These are phyloP conservation scores for Monosporascus sp. DNA, from an alignment of 2,329 filamentous ascomycete species.

Conservation along the genomic window DNA sequence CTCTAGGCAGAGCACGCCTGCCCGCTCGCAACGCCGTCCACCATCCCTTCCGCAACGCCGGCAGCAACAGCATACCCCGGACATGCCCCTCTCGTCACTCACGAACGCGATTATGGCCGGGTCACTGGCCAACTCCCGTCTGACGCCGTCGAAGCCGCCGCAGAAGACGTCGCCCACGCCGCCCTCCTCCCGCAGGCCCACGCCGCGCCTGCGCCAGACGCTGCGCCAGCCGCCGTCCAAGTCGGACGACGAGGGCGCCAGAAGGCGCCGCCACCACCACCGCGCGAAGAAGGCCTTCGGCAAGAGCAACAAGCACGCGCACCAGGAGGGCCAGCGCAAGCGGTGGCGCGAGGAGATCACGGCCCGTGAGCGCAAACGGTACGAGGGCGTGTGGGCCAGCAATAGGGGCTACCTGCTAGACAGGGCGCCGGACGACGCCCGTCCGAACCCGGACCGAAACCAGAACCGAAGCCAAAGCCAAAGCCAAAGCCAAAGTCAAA, in stretches of 20 bases:
- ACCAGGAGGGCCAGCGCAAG: slow-evolving; percentile 69
- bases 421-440: background rate
- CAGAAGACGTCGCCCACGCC: slow-evolving; percentile 34
- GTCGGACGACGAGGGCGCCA: slow-evolving; percentile 49
- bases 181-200: slow-evolving; percentile 37
- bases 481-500: slow-evolving; percentile 2
- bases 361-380: slow-evolving; percentile 67
- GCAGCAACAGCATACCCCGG: slow-evolving; percentile 24
- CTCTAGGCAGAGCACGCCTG: slow-evolving; percentile 9
- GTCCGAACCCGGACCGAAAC: background rate
- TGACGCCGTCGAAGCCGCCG: slow-evolving; percentile 30
- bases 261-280: slow-evolving; percentile 33
- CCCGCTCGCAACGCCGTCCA: slow-evolving; percentile 2
- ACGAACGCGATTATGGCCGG: slow-evolving; percentile 72
- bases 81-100: slow-evolving; percentile 57
- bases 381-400: slow-evolving; percentile 80
- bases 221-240: slow-evolving; percentile 51
- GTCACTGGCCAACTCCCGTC: slow-evolving; percentile 61
- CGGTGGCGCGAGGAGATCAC: slow-evolving; percentile 74
- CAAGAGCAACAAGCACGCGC: slow-evolving; percentile 59
- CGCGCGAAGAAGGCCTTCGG: slow-evolving; percentile 46
- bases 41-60: slow-evolving; percentile 8
- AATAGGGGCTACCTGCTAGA: slow-evolving; percentile 58
- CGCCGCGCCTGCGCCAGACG: slow-evolving; percentile 57
- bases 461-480: background rate